phyloP scores from a whole-genome alignment of 1,284 basidiomycete genomes.

The Testicularia cyperi region DNA sequence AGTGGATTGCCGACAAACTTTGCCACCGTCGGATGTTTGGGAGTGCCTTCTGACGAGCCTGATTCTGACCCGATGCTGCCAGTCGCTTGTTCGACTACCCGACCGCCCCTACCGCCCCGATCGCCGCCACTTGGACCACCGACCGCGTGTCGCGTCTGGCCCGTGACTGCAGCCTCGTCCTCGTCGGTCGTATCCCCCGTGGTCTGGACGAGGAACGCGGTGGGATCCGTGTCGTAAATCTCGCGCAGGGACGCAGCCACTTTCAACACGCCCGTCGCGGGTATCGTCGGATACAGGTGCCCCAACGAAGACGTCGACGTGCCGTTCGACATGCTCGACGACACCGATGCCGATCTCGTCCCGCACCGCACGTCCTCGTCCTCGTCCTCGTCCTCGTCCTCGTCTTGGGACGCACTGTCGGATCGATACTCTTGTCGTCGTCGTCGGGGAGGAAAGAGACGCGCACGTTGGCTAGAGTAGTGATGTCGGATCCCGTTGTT shows the following conservation, averaged over 20 bases:
- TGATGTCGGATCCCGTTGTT: too few relatives aligned
- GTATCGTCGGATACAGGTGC: slow-evolving; percentile 23
- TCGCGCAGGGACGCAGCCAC: slow-evolving; percentile 19
- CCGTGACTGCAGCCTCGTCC: too few relatives aligned
- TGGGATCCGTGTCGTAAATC: slow-evolving; percentile 13
- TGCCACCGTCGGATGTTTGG: slow-evolving; percentile 3
- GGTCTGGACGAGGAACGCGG: background rate
- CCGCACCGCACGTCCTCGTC: slow-evolving; percentile 16
- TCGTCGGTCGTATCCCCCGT: too few relatives aligned
- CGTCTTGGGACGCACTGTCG: slow-evolving; percentile 17
- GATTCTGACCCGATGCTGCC: slow-evolving; percentile 3
- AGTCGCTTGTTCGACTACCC: background rate
- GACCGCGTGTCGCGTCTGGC: too few relatives aligned
- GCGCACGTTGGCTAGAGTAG: slow-evolving; percentile 13
- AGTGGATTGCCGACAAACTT: slow-evolving; percentile 4
- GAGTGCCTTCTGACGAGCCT: slow-evolving; percentile 1
- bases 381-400: slow-evolving; percentile 8
- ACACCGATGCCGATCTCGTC: slow-evolving; percentile 4
- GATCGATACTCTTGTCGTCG: slow-evolving; percentile 15
- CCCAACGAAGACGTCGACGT: slow-evolving; percentile 18
- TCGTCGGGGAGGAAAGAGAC: slow-evolving; percentile 14
- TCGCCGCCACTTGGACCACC: too few relatives aligned
- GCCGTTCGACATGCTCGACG: slow-evolving; percentile 3
- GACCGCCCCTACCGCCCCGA: too few relatives aligned
- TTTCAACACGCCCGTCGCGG: slow-evolving; percentile 20